Evolutionary conservation across 192 early-diverging fungal species (phyloP).

Genomic region (Entomortierella chlamydospora): DNA sequence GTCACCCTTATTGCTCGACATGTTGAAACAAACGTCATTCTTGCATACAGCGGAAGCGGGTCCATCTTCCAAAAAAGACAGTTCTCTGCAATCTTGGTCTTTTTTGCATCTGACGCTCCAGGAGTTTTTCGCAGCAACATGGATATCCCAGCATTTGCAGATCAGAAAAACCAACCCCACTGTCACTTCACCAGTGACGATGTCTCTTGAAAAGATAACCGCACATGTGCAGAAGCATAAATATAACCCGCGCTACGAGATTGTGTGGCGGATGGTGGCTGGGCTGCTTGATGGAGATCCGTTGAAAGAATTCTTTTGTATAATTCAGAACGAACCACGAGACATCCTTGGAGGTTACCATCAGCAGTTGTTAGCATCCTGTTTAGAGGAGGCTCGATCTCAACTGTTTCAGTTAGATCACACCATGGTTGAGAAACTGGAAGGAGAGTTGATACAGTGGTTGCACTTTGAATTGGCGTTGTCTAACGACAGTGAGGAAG

Average conservation of each 20-base stretch:
- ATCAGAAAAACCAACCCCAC: neutral
- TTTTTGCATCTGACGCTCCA: slow-evolving; percentile 31
- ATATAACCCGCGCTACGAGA: slow-evolving; percentile 27
- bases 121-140: slow-evolving; percentile 40
- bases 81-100: slow-evolving; percentile 20
- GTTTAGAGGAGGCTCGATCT: too few species aligned
- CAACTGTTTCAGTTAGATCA: too few species aligned
- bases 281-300: slow-evolving; percentile 15
- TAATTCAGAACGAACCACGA: slow-evolving; percentile 8
- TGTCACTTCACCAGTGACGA: neutral
- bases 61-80: too few species aligned
- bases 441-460: too few species aligned
- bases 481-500: too few species aligned
- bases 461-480: too few species aligned
- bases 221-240: slow-evolving; percentile 13
- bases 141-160: slow-evolving; percentile 4
- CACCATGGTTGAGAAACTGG: too few species aligned
- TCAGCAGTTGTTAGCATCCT: slow-evolving; percentile 13
- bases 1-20: slow-evolving; percentile 1
- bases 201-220: slow-evolving; percentile 1
- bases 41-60: slow-evolving; percentile 22
- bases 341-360: slow-evolving; percentile 26
- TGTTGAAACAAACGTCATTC: slow-evolving; percentile 23
- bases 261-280: slow-evolving; percentile 41
- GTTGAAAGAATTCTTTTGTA: slow-evolving; percentile 7